phyloP scores from a whole-genome alignment of 257 asterid genomes.

The Penstemon eatonii region DNA sequence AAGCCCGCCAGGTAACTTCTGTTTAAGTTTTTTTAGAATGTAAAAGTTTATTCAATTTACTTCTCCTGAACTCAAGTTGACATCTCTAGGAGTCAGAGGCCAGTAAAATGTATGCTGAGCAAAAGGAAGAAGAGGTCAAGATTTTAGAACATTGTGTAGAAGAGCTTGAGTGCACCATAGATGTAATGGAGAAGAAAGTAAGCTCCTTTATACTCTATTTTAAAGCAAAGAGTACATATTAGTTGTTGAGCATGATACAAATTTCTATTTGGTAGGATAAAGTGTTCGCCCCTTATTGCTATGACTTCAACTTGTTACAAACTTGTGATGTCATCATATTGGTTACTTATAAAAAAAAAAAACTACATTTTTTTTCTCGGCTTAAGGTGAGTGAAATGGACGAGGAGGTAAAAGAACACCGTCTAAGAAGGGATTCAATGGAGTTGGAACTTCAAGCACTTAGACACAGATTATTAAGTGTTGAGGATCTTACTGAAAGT shows the following conservation, averaged over 20 bases:
- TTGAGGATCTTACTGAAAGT: constrained; percentile 66
- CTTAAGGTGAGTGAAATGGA: constrained; percentile 82
- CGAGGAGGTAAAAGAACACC: constrained; percentile 64
- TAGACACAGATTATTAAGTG: constrained; percentile 58
- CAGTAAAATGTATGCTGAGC: constrained; percentile 74
- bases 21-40: constrained; percentile 25
- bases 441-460: constrained; percentile 72
- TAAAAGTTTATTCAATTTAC: constrained; percentile 21
- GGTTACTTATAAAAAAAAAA: constrained; percentile 13
- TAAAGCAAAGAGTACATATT: constrained; percentile 2
- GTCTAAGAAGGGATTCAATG: constrained; percentile 51
- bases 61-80: constrained; percentile 29
- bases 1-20: constrained; percentile 67
- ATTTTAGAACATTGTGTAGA: constrained; percentile 76
- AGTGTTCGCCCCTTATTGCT: neutral
- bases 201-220: constrained; percentile 23
- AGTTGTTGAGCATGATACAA: constrained; percentile 19
- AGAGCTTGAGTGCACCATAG: constrained; percentile 89
- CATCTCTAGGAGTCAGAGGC: constrained; percentile 66
- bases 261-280: constrained; percentile 18
- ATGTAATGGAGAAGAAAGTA: constrained; percentile 86
- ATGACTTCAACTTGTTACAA: constrained; percentile 15
- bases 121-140: constrained; percentile 91
- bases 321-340: neutral
- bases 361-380: constrained; percentile 20